Evolutionary conservation across 305 asterid species (phyloP), one percentile per base, ranked within the genome.

Genomic region (Salvia sclarea): DNA sequence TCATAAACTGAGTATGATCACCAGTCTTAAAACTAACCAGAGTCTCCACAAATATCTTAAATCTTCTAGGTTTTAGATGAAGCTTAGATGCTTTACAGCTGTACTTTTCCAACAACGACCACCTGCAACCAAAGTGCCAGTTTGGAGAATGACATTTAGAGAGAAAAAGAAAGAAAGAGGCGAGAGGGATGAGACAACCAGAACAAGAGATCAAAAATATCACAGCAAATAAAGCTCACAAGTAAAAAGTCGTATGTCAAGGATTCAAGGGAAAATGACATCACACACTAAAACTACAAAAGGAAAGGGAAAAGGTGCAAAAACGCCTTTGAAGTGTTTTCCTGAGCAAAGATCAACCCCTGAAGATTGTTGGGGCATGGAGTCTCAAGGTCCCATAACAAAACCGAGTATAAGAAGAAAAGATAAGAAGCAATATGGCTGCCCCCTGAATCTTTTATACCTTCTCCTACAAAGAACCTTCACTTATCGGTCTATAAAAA

Each of bases 31-130:
- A 59, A 87, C 96, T 80, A 72, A 94, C 99, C 99, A 94, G 79
- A 71, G 95, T 81, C 81, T 94, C 98, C 44, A 91, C 79, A 79
- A 94, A 89, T 71, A 91, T 82, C 88, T 94, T 94, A 80, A 84
- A 91, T 76, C 99, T 91, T 63, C 99, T 90, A 25, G 99, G 99
- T 82, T 94, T 94, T 85, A 94, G 82, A 84, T 91, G 99, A 73
- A 94, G 96, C 89, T 91, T 91, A 63, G 99, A 94, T 73, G 99
- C 95, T 83, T 91, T 94, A 76, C 99, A 91, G 85, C 99, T 89
- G 79, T 86, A 91, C 78, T 94, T 91, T 82, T 94, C 99, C 88
- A 94, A 78, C 60, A 94, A 82, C 21, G 98, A 91, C 98, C 99
- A 94, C 98, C 98, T 94, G 79, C 72, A 79, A 66, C 72, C 57